Base-by-base conservation (phyloP, 148 eudicot genomes). In the Dianthus caryophyllus region DNA sequence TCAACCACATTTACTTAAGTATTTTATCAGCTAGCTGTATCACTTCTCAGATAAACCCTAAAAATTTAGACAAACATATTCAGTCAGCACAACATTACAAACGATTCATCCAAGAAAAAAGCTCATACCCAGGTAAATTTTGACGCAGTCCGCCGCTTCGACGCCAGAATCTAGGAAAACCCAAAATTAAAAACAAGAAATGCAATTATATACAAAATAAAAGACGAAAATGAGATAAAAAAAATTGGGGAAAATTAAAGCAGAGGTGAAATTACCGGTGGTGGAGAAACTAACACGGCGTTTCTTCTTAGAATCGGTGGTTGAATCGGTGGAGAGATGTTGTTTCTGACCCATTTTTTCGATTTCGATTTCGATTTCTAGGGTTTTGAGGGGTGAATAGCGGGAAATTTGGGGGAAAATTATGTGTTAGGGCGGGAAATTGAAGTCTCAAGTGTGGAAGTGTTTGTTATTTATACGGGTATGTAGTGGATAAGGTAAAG, bases 81-180 rank as follows among this genome's bases (percentile, higher is more conserved):
- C n/a, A n/a, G n/a, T 18, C 2, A 57, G 8, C 29, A 29, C 38
- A 27, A 31, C 44, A 60, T 31, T 33, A 52, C 27, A 47, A 39
- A 26, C 38, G 11, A 8, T 54, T 61, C 39, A n/a, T 18, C 16
- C 11, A 17, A 13, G 52, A 63, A 20, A 31, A 6, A 36, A 65
- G 74, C 48, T 4, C 73, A 46, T 71, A 93, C 98, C 96, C 8
- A 93, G 68, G 64, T 83, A 89, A 38, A 93, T 87, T 65, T 80
- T 79, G 78, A 93, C 76, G 84, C 98, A 93, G 13, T 93, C 88
- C 44, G 79, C 88, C 4, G 90, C 83, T 81, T 85, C 90, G 41
- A 87, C 71, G 30, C 98, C 98, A 26, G 80, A 64, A 79, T 87
- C 98, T 89, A 80, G n/a, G n/a, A 63, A 44, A 24, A 27, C 44